A percentile compares a stretch with the other conserved stretches of the same genome.
These are phyloP conservation scores for Zygoascus ofunaensis DNA, from an alignment of 805 yeast species.

Conservation along the genomic window DNA sequence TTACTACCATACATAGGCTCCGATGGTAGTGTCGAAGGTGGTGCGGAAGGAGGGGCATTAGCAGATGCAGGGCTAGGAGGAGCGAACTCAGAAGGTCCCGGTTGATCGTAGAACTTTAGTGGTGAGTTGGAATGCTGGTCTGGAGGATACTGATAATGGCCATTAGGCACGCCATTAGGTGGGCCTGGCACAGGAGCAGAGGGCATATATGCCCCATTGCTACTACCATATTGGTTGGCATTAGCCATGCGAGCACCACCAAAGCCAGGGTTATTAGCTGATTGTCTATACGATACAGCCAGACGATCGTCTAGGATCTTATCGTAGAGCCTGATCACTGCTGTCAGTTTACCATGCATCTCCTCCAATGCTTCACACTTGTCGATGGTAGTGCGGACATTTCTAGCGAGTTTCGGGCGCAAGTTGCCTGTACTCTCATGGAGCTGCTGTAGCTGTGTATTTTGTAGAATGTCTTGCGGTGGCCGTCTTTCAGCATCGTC, in stretches of 20 bases:
- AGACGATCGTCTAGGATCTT: constrained; percentile 53
- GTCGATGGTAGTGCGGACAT: constrained; percentile 47
- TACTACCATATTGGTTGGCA: constrained; percentile 7
- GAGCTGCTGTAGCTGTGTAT: constrained; percentile 45
- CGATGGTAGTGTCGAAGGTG: constrained; percentile 9
- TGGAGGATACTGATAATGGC: constrained; percentile 1
- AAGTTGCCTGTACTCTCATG: constrained; percentile 50
- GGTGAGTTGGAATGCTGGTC: not conserved
- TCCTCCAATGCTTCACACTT: constrained; percentile 61
- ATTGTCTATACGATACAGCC: constrained; percentile 29
- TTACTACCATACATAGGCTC: not conserved
- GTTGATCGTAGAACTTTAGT: constrained; percentile 5
- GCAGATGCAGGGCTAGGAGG: constrained; percentile 1
- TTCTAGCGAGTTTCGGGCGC: constrained; percentile 60
- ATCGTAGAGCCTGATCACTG: constrained; percentile 70
- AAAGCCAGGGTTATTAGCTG: not conserved
- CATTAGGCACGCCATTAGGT: not conserved
- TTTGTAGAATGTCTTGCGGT: constrained; percentile 35
- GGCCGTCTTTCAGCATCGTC: constrained; percentile 42
- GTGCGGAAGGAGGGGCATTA: not conserved
- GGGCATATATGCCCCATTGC: constrained; percentile 4
- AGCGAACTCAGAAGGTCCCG: not conserved
- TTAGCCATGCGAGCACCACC: no score
- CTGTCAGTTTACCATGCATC: constrained; percentile 68
- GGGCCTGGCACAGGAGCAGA: not conserved